Conservation (phyloP, 2,329 filamentous ascomycete species). For the Talaromyces islandicus region DNA sequence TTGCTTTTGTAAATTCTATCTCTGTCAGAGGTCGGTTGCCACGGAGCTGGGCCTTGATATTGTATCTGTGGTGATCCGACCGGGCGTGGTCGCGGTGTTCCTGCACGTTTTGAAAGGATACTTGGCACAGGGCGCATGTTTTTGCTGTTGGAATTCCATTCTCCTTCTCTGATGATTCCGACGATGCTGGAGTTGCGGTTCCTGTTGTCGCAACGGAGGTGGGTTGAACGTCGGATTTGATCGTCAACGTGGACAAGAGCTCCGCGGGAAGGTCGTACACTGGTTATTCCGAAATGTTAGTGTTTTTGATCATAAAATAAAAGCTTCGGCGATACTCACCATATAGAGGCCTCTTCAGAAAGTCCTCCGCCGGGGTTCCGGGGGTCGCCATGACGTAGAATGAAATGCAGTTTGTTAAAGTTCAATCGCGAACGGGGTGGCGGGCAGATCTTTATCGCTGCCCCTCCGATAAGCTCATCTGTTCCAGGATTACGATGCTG, state of each 20-base stretch:
- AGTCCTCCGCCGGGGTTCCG: background rate
- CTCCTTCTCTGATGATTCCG: conserved; percentile 31
- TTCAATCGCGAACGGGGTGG: background rate
- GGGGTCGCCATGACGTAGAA: conserved; percentile 7
- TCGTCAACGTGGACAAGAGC: conserved; percentile 62
- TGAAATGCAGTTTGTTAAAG: background rate
- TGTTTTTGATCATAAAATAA: background rate
- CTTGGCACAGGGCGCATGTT: conserved; percentile 72
- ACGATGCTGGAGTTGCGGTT: conserved; percentile 17
- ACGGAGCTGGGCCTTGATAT: conserved; percentile 83
- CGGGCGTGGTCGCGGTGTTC: conserved; percentile 83
- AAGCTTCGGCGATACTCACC: background rate
- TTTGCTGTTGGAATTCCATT: conserved; percentile 50
- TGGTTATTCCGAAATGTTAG: conserved; percentile 28
- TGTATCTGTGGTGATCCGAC: conserved; percentile 90
- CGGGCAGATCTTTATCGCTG: background rate
- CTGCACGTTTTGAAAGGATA: conserved; percentile 63
- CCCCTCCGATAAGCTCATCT: background rate
- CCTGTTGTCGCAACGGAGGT: conserved; percentile 19
- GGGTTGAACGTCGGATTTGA: conserved; percentile 44
- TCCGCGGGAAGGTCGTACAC: conserved; percentile 78
- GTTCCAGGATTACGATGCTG: background rate
- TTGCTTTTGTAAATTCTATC: conserved; percentile 75
- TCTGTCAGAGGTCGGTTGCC: conserved; percentile 69
- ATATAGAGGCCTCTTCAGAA: conserved; percentile 10